These are phyloP conservation scores for Chrysanthemum lavandulifolium DNA, from an alignment of 129 eudicot genomes.

Conservation along the genomic window DNA sequence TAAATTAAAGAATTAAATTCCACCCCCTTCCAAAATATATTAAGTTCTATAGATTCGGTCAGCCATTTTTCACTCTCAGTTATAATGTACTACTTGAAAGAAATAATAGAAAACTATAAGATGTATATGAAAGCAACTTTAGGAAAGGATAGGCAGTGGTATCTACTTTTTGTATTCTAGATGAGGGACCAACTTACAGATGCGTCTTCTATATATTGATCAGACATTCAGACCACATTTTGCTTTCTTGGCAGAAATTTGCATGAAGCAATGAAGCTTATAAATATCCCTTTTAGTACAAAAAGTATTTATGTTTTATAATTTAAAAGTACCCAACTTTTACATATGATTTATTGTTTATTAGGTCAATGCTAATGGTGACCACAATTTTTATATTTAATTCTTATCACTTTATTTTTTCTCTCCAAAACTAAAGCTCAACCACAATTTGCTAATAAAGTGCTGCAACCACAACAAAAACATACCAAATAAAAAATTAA, in stretches of 20 bases:
- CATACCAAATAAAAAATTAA: too few species aligned
- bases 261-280: neutral
- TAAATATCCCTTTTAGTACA: neutral
- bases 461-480: too few species aligned
- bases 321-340: neutral
- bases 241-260: neutral
- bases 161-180: conserved; percentile 6
- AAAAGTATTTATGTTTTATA: neutral
- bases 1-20: too few species aligned
- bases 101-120: neutral
- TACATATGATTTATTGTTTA: too few species aligned
- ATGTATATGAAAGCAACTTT: conserved; percentile 9
- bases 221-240: conserved; percentile 2
- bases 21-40: too few species aligned
- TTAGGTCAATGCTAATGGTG: too few species aligned
- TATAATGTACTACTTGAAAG: neutral
- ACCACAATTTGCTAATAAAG: too few species aligned
- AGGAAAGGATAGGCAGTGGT: neutral
- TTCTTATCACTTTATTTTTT: too few species aligned
- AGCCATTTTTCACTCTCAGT: too few species aligned
- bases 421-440: too few species aligned
- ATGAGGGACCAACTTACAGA: conserved; percentile 10
- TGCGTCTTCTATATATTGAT: neutral
- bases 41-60: too few species aligned
- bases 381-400: too few species aligned